Evolutionary conservation across 1,284 basidiomycete genomes (phyloP), one percentile per base, ranked within the genome.

Genomic region (Tremellales sp.): DNA sequence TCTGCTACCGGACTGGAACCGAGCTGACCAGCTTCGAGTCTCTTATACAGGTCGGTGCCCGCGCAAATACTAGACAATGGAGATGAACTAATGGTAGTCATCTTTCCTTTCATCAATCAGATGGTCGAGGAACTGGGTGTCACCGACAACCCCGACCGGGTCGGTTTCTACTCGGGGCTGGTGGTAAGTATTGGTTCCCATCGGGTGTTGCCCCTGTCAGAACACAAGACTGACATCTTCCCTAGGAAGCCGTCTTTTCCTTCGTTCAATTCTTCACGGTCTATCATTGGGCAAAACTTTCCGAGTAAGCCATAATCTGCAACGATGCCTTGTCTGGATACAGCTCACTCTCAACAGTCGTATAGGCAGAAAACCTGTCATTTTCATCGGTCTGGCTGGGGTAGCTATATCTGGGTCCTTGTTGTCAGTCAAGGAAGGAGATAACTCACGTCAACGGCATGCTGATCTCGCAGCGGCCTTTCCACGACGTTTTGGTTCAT

Each of bases 101-200:
- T 79, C 56, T 78, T 77, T 48, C 78, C 78, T 3, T 80, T 79
- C 54, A 68, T 79, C 48, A 76, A 73, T 43, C 62, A 74, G 51
- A 73, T 75, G 67, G 61, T 75, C 19, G 70, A 71, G 40, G 70
- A 73, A 46, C 56, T 73, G 2, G 64, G 68, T 7, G 68, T 78
- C 2, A 74, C 75, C 3, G 64, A 70, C 39, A 70, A 72, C 51
- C 68, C 67, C 23, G 67, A 73, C 52, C 43, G 58, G n/a, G 57
- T 74, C 29, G 72, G 72, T 3, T 74, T 72, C 48, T 74, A 72
- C 52, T 69, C 66, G 26, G 72, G 72, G 21, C 52, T 72, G 8
- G 64, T 73, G 0, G 65, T 64, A 40, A 42, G 65, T 60, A 15
- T 19, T n/a, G n/a, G n/a, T n/a, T n/a, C n/a, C 29, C 29, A 33